These are phyloP conservation scores for Actinomucor elegans DNA, from an alignment of 371 early-diverging fungal species.

Conservation along the genomic window DNA sequence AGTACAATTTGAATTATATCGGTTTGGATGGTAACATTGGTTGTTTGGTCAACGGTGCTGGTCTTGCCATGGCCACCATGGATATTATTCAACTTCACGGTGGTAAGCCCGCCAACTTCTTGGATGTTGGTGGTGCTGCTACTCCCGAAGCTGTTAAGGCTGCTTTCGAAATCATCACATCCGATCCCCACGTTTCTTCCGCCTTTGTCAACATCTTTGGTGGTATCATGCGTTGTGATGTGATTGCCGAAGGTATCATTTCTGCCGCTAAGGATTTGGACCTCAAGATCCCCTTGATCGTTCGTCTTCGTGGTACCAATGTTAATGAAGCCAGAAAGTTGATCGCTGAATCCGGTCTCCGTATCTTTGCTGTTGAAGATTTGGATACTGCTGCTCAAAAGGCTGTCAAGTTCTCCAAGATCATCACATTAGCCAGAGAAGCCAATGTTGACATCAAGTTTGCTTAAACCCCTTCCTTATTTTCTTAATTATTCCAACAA, in stretches of 20 bases:
- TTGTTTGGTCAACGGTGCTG: slow-evolving; percentile 96
- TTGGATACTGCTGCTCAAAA: slow-evolving; percentile 94
- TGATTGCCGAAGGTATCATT: slow-evolving; percentile 98
- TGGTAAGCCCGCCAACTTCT: slow-evolving; percentile 99
- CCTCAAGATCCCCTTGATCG: slow-evolving; percentile 92
- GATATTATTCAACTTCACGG: slow-evolving; percentile 98
- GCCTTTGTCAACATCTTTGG: slow-evolving; percentile 99
- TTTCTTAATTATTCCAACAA: not conserved
- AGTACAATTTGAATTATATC: slow-evolving; percentile 98
- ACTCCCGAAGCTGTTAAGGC: slow-evolving; percentile 95
- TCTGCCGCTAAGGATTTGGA: slow-evolving; percentile 90
- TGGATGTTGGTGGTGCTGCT: slow-evolving; percentile 97
- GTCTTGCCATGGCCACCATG: slow-evolving; percentile 99
- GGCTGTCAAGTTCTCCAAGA: slow-evolving; percentile 90
- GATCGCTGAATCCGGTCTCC: slow-evolving; percentile 88
- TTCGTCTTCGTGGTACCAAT: slow-evolving; percentile 91
- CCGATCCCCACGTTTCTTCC: slow-evolving; percentile 91
- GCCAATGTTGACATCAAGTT: slow-evolving; percentile 70
- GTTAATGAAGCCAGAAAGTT: slow-evolving; percentile 51
- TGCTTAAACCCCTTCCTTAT: slow-evolving; percentile 15
- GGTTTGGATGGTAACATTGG: slow-evolving; percentile 92
- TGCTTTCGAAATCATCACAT: slow-evolving; percentile 97
- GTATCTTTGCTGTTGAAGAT: slow-evolving; percentile 92
- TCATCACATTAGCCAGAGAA: slow-evolving; percentile 74
- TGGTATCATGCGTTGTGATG: slow-evolving; percentile 98